phyloP scores from a whole-genome alignment of 2,329 filamentous ascomycete species.

The Xylaria sp. region DNA sequence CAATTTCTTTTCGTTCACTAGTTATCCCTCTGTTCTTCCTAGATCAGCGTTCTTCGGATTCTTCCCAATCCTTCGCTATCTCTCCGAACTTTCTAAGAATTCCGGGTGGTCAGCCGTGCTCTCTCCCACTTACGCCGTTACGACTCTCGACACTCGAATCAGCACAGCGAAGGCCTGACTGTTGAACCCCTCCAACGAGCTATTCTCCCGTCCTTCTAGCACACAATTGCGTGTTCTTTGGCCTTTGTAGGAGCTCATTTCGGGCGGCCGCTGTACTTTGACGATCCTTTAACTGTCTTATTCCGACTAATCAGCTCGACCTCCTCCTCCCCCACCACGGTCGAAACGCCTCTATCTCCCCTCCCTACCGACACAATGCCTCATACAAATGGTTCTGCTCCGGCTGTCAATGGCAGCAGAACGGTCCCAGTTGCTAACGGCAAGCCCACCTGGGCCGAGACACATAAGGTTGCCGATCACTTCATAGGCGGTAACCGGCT shows the following conservation, averaged over 20 bases:
- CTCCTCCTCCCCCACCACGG: slow-evolving; percentile 7
- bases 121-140: slow-evolving; percentile 5
- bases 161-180: slow-evolving; percentile 8
- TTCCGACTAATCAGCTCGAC: slow-evolving; percentile 23
- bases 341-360: slow-evolving; percentile 16
- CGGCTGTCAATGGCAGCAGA: slow-evolving; percentile 45
- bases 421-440: slow-evolving; percentile 59
- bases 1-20: slow-evolving; percentile 8
- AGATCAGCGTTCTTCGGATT: slow-evolving; percentile 1
- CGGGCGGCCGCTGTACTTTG: slow-evolving; percentile 29
- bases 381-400: slow-evolving; percentile 34
- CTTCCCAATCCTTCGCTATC: background rate
- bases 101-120: slow-evolving; percentile 17
- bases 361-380: slow-evolving; percentile 26
- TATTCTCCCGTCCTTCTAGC: slow-evolving; percentile 7
- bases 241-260: slow-evolving; percentile 31
- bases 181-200: slow-evolving; percentile 12
- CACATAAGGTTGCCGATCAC: slow-evolving; percentile 83
- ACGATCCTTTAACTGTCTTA: slow-evolving; percentile 30
- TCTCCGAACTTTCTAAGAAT: slow-evolving; percentile 2
- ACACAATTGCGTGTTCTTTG: slow-evolving; percentile 28
- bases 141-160: slow-evolving; percentile 9
- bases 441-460: slow-evolving; percentile 72
- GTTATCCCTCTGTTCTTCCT: slow-evolving; percentile 3
- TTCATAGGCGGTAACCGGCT: slow-evolving; percentile 96